These are phyloP conservation scores for Candida silvatica DNA, from an alignment of 805 yeast species.

Conservation along the genomic window DNA sequence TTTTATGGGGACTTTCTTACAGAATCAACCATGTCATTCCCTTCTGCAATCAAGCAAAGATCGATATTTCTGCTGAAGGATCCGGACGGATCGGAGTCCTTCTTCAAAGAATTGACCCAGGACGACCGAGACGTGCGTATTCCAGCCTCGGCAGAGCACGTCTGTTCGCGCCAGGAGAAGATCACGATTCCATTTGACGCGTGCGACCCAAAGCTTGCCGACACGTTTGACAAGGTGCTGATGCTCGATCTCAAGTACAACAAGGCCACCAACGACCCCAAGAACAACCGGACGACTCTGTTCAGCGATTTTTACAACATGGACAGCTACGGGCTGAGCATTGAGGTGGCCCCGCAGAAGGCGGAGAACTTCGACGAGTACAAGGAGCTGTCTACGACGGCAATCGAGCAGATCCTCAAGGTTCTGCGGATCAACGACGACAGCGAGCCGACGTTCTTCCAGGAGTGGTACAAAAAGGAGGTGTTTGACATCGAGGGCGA, in stretches of 20 bases:
- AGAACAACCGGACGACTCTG: conserved; percentile 6
- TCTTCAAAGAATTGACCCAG: conserved; percentile 12
- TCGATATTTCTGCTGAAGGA: conserved; percentile 15
- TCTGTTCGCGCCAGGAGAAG: conserved; percentile 7
- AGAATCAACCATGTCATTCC: too few relatives aligned
- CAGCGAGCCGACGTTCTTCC: conserved; percentile 13
- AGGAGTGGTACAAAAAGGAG: conserved; percentile 21
- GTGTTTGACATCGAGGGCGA: conserved; percentile 6
- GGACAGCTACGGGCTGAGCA: conserved; percentile 11
- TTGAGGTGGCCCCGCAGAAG: conserved; percentile 23
- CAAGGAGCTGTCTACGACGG: conserved; percentile 8
- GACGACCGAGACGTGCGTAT: conserved; percentile 6
- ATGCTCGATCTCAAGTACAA: conserved; percentile 2
- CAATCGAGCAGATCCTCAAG: conserved; percentile 6
- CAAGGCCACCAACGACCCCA: background rate
- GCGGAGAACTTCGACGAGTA: conserved; percentile 17
- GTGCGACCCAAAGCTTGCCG: background rate
- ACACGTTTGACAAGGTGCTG: background rate
- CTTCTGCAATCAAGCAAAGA: conserved; percentile 9
- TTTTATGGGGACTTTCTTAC: too few relatives aligned
- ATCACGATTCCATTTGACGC: conserved; percentile 4
- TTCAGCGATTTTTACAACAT: conserved; percentile 12
- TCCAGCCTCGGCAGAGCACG: conserved; percentile 10
- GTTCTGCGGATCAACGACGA: conserved; percentile 3
- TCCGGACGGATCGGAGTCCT: conserved; percentile 5